Evolutionary conservation across 2,329 filamentous ascomycete genomes (phyloP).

Genomic region (Thyridium curvatum): DNA sequence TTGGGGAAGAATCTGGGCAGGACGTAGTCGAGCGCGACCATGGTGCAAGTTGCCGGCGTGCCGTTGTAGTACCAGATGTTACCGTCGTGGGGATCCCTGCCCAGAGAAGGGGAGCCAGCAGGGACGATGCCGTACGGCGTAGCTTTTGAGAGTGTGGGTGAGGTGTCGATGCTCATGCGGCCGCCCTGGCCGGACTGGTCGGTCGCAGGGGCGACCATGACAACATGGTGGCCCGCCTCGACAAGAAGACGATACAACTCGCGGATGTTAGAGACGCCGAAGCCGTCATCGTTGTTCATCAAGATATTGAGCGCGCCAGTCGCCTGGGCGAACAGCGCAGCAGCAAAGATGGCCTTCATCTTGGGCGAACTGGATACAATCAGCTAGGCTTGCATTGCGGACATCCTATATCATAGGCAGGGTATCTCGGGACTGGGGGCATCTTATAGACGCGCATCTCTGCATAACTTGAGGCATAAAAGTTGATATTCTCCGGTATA

Average conservation of each 20-base stretch:
- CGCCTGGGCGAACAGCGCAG: too few species aligned
- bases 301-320: too few species aligned
- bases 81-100: slow-evolving; percentile 41
- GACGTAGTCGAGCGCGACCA: slow-evolving; percentile 51
- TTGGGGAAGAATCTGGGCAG: slow-evolving; percentile 37
- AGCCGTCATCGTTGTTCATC: slow-evolving; percentile 28
- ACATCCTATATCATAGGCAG: too few species aligned
- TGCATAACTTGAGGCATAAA: too few species aligned
- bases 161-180: slow-evolving; percentile 33
- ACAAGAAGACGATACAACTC: slow-evolving; percentile 35
- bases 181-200: slow-evolving; percentile 40
- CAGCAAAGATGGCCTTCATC: too few species aligned
- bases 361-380: too few species aligned
- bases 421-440: too few species aligned
- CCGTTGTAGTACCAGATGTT: slow-evolving; percentile 58
- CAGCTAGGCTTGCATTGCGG: too few species aligned
- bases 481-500: too few species aligned
- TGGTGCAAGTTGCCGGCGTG: slow-evolving; percentile 48
- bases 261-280: slow-evolving; percentile 31
- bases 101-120: slow-evolving; percentile 38
- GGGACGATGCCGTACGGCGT: slow-evolving; percentile 39
- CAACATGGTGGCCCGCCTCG: slow-evolving; percentile 54
- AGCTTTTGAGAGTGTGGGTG: slow-evolving; percentile 29
- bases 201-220: slow-evolving; percentile 31
- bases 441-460: too few species aligned